A percentile compares a stretch with the other conserved stretches of the same genome.
phyloP scores from a whole-genome alignment of 176 grass and related monocot species.

The Eleusine coracana region DNA sequence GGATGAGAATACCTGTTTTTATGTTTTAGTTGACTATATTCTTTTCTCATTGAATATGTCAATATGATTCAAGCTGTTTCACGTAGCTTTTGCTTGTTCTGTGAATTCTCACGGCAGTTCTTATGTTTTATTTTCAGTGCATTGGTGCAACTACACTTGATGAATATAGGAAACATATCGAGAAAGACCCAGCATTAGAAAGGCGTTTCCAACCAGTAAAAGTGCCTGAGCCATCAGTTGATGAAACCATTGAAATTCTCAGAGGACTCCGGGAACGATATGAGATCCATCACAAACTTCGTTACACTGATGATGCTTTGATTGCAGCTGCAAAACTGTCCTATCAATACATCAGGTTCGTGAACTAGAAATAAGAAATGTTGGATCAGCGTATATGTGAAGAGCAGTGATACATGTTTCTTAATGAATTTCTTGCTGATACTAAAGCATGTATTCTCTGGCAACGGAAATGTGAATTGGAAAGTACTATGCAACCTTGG shows the following conservation, averaged over 20 bases:
- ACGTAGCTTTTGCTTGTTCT: constrained; percentile 12
- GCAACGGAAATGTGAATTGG: constrained; percentile 3
- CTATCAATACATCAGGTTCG: constrained; percentile 90
- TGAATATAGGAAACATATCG: constrained; percentile 94
- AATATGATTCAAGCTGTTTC: background rate
- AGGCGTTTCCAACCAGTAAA: constrained; percentile 95
- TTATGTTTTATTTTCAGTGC: constrained; percentile 56
- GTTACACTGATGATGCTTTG: constrained; percentile 81
- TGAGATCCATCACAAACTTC: constrained; percentile 95
- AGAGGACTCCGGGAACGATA: constrained; percentile 85
- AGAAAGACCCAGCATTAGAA: constrained; percentile 96
- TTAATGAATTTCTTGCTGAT: background rate
- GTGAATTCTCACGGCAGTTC: constrained; percentile 1
- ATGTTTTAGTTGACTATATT: constrained; percentile 6
- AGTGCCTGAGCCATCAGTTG: constrained; percentile 94
- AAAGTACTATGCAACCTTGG: constrained; percentile 29
- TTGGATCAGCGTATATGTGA: background rate
- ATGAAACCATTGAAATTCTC: constrained; percentile 92
- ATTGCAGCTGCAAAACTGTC: constrained; percentile 79
- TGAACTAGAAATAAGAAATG: constrained; percentile 29
- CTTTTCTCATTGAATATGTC: background rate
- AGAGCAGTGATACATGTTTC: background rate
- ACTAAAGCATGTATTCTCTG: background rate
- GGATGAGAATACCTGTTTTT: constrained; percentile 30
- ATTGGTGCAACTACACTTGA: constrained; percentile 95